These are phyloP conservation scores for Rhizopogon vulgaris DNA, from an alignment of 768 basidiomycete genomes.

Conservation along the genomic window DNA sequence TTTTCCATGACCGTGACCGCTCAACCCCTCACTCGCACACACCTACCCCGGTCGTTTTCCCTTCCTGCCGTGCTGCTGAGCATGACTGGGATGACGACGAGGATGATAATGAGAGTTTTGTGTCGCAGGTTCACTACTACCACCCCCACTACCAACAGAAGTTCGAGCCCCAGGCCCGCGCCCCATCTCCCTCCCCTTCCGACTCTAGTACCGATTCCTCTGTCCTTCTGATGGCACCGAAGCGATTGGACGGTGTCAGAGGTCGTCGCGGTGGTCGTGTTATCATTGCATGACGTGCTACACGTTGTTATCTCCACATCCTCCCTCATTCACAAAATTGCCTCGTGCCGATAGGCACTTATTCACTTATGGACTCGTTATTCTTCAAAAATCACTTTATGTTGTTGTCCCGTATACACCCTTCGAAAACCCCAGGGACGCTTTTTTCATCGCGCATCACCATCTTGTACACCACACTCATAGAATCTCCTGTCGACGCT, in stretches of 20 bases:
- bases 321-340: slow-evolving; percentile 2
- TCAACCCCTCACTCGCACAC: slow-evolving; percentile 20
- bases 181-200: slow-evolving; percentile 14
- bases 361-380: background rate
- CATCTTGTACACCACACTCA: slow-evolving; percentile 6
- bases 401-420: background rate
- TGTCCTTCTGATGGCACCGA: slow-evolving; percentile 25
- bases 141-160: slow-evolving; percentile 12
- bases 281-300: slow-evolving; percentile 10
- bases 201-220: slow-evolving; percentile 21
- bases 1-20: slow-evolving; percentile 8
- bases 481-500: slow-evolving; percentile 6
- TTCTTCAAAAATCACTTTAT: slow-evolving; percentile 2
- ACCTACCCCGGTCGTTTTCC: slow-evolving; percentile 26
- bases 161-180: slow-evolving; percentile 9
- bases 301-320: background rate
- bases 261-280: slow-evolving; percentile 11
- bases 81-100: slow-evolving; percentile 23
- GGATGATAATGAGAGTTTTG: slow-evolving; percentile 16
- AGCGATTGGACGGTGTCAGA: slow-evolving; percentile 8
- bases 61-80: slow-evolving; percentile 24
- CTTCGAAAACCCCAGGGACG: slow-evolving; percentile 15
- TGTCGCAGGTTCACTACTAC: slow-evolving; percentile 16
- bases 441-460: slow-evolving; percentile 6
- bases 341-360: slow-evolving; percentile 3